Evolutionary conservation across 73 alveolate genomes (phyloP).

Genomic region (Uronychia binucleata): DNA sequence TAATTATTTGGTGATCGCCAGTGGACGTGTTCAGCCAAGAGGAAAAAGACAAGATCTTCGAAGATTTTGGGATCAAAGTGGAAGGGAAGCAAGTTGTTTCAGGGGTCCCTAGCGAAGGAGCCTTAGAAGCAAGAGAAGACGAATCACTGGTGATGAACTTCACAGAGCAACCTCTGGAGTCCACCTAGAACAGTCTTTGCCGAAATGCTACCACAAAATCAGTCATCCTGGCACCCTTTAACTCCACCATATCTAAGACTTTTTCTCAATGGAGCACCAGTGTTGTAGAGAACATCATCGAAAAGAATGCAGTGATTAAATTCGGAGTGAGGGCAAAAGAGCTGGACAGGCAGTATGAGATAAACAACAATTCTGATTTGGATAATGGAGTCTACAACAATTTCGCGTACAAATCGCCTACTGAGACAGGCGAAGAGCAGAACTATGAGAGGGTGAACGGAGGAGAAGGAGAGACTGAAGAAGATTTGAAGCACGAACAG

Average conservation of each 20-base stretch:
- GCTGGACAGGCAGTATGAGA: constrained; percentile 75
- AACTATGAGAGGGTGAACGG: background rate
- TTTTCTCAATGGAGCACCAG: background rate
- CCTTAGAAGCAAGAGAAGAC: background rate
- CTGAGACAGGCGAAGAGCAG: constrained; percentile 10
- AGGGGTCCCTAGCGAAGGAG: background rate
- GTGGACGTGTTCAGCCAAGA: background rate
- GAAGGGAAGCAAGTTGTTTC: background rate
- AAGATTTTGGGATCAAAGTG: background rate
- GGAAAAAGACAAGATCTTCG: background rate
- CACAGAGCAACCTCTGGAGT: constrained; percentile 39
- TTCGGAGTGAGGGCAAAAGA: constrained; percentile 76
- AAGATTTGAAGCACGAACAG: background rate
- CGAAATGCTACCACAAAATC: constrained; percentile 65
- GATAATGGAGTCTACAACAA: constrained; percentile 77
- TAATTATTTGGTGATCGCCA: background rate
- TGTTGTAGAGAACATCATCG: constrained; percentile 26
- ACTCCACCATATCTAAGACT: constrained; percentile 52
- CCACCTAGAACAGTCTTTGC: constrained; percentile 25
- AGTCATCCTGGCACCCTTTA: constrained; percentile 76
- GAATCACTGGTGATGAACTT: constrained; percentile 8
- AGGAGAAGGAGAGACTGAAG: constrained; percentile 14
- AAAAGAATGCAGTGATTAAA: constrained; percentile 65
- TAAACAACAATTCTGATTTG: constrained; percentile 76
- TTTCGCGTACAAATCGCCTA: constrained; percentile 27